Conservation (phyloP, 768 basidiomycete genomes). For the Sporobolomyces pararoseus region DNA sequence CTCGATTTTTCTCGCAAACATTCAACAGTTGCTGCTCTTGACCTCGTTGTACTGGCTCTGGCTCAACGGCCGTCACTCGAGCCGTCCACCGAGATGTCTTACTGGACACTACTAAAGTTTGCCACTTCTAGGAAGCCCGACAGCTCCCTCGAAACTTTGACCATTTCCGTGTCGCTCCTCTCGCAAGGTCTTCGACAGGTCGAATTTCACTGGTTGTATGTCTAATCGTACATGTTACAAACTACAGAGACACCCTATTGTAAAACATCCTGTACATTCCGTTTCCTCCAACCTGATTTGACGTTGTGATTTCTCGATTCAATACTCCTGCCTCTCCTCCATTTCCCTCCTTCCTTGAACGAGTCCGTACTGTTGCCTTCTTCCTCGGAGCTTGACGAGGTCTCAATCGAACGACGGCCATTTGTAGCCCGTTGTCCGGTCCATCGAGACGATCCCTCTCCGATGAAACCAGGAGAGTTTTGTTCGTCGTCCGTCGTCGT, state of each 20-base stretch:
- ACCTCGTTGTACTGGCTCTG: no score
- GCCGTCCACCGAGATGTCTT: no score
- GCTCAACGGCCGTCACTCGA: no score
- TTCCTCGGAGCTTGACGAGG: neutral
- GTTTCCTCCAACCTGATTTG: slow-evolving; percentile 7
- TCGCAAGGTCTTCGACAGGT: neutral
- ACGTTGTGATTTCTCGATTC: no score
- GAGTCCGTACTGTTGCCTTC: neutral
- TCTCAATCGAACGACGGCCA: neutral
- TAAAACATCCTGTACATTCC: slow-evolving; percentile 4
- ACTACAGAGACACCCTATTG: neutral
- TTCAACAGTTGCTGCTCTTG: no score
- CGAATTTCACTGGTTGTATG: neutral
- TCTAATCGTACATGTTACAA: neutral
- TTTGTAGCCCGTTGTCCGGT: neutral
- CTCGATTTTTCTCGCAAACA: no score
- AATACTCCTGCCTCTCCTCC: no score
- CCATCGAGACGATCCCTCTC: neutral
- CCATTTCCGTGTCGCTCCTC: no score
- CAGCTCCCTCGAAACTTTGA: no score
- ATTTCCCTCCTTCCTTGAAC: neutral
- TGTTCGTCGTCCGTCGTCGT: neutral
- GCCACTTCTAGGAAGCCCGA: no score
- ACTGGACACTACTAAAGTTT: no score
- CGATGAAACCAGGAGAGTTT: neutral